Base-by-base conservation (phyloP, 2,329 filamentous ascomycete genomes). In the Aureobasidium sp. region DNA sequence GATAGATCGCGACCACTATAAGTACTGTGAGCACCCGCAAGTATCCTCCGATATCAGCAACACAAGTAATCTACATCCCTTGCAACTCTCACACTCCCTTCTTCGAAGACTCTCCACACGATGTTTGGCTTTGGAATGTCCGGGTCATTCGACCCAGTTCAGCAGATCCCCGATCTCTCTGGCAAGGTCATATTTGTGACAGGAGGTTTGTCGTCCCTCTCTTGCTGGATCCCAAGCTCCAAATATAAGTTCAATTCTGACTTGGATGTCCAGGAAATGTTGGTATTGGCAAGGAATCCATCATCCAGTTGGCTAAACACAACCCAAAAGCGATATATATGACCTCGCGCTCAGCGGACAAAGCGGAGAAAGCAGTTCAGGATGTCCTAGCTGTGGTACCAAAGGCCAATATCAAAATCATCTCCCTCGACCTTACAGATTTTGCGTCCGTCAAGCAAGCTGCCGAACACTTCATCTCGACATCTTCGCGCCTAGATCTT, bases 201-300 rank as follows among this genome's bases (percentile, higher is more conserved):
- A n/a, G 81, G 81, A 63, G 79, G 77, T 73, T 50, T 7, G 27
- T 25, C 4, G 8, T 53, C 20, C 20, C 15, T 2, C 7, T 43
- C 23, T 18, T 2, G n/a, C 38, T 4, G 11, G 13, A 40, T 40
- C 15, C 25, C 42, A 62, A 45, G 47, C 20, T 23, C 53, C 3
- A 42, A 4, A 45, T n/a, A 45, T 27, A n/a, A n/a, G n/a, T n/a
- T 58, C 10, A 23, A 9, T 48, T 48, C 18, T 20, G 45, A 6
- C 53, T 15, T 25, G n/a, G n/a, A n/a, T 6, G 13, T 31, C 11
- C 67, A 79, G 80, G 81, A 64, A 85, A 83, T 63, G 72, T 76
- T 11, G 84, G 84, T 18, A 74, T 86, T 11, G 84, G 84, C 56
- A 81, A 81, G 65, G 78, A 82, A 70, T 79, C 80, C 31, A 74